phyloP scores from a whole-genome alignment of 2,329 filamentous ascomycete species.

The Paracamarosporium sp. region DNA sequence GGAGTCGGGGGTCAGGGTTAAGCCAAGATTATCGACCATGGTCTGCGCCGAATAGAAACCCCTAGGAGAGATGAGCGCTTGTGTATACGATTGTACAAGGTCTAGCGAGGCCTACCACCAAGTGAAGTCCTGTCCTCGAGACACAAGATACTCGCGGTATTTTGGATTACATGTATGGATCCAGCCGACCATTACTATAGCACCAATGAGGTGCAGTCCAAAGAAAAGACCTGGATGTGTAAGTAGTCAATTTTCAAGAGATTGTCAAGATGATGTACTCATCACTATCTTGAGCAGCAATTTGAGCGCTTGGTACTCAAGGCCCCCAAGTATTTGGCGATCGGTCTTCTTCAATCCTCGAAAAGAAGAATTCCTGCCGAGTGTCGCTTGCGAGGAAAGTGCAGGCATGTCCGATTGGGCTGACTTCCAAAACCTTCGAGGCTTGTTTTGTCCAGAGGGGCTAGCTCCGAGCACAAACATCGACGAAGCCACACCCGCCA shows the following conservation, averaged over 20 bases:
- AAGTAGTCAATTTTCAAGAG: too few species aligned
- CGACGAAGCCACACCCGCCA: slow-evolving; percentile 50
- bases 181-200: slow-evolving; percentile 55
- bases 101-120: slow-evolving; percentile 55
- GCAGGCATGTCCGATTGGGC: slow-evolving; percentile 37
- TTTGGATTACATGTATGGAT: slow-evolving; percentile 48
- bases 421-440: not conserved
- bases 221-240: slow-evolving; percentile 51
- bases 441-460: slow-evolving; percentile 8
- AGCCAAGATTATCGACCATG: slow-evolving; percentile 60
- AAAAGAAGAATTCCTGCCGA: slow-evolving; percentile 58
- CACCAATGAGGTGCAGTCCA: slow-evolving; percentile 56
- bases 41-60: slow-evolving; percentile 54
- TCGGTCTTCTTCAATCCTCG: slow-evolving; percentile 51
- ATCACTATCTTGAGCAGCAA: slow-evolving; percentile 56
- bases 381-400: slow-evolving; percentile 52
- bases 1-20: slow-evolving; percentile 61
- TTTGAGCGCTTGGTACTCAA: slow-evolving; percentile 58
- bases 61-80: slow-evolving; percentile 24
- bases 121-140: slow-evolving; percentile 50
- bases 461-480: slow-evolving; percentile 48
- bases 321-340: slow-evolving; percentile 54
- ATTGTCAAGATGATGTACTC: slow-evolving; percentile 34
- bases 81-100: too few species aligned
- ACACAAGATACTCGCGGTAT: slow-evolving; percentile 54